Conservation (phyloP, 2,329 filamentous ascomycete genomes). For the Aspergillus alliaceus region DNA sequence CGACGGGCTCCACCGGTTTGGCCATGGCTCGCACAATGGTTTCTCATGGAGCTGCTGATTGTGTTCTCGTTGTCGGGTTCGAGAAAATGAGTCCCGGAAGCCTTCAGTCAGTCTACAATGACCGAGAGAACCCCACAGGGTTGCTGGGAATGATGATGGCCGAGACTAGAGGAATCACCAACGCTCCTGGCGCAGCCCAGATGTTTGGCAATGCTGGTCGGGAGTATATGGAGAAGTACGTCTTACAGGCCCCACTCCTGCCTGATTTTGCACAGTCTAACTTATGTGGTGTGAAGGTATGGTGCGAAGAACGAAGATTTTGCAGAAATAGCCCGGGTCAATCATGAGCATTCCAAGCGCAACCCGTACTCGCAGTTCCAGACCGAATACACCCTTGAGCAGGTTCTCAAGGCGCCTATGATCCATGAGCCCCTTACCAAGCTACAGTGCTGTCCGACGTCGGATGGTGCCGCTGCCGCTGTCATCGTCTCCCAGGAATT, state of each 20-base stretch:
- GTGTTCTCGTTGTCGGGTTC: slow-evolving; percentile 88
- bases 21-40: slow-evolving; percentile 81
- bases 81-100: slow-evolving; percentile 98
- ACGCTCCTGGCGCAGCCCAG: slow-evolving; percentile 83
- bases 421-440: slow-evolving; percentile 89
- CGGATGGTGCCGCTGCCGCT: slow-evolving; percentile 85
- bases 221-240: slow-evolving; percentile 91
- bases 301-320: slow-evolving; percentile 84
- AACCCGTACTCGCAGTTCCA: slow-evolving; percentile 99
- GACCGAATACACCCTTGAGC: slow-evolving; percentile 82
- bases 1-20: slow-evolving; percentile 88
- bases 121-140: slow-evolving; percentile 76
- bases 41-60: slow-evolving; percentile 77
- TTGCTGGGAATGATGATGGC: slow-evolving; percentile 77
- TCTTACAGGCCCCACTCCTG: slow-evolving; percentile 1
- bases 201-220: slow-evolving; percentile 92
- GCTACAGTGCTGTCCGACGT: slow-evolving; percentile 97
- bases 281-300: slow-evolving; percentile 54
- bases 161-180: slow-evolving; percentile 75
- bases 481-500: slow-evolving; percentile 87
- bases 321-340: slow-evolving; percentile 88
- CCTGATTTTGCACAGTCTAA: neutral
- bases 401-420: slow-evolving; percentile 73
- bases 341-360: slow-evolving; percentile 85
- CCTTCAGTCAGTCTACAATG: slow-evolving; percentile 79